phyloP scores from a whole-genome alignment of 2,329 filamentous ascomycete species.

The Alternaria triticina region DNA sequence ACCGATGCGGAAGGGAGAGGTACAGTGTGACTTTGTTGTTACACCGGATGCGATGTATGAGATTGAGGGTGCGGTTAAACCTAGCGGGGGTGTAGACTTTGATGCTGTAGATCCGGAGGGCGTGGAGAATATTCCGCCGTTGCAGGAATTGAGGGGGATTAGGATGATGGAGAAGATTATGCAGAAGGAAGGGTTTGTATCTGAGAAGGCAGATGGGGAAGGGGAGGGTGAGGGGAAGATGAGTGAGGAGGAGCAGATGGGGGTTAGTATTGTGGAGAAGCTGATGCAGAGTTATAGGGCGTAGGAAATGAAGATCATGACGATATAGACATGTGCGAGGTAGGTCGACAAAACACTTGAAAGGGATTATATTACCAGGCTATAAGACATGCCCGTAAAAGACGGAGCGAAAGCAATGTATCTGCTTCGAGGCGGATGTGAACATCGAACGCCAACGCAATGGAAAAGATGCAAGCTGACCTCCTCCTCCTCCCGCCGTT shows the following conservation, averaged over 20 bases:
- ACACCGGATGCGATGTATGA: slow-evolving; percentile 45
- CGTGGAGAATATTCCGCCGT: slow-evolving; percentile 47
- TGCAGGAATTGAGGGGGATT: slow-evolving; percentile 47
- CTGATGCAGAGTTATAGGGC: slow-evolving; percentile 40
- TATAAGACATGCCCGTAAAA: neutral
- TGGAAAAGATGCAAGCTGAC: too few relatives aligned
- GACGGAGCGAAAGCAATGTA: neutral
- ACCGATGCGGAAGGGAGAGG: slow-evolving; percentile 46
- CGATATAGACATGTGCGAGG: neutral
- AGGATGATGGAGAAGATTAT: slow-evolving; percentile 46
- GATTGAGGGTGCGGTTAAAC: slow-evolving; percentile 40
- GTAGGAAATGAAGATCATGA: neutral
- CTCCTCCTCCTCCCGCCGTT: neutral
- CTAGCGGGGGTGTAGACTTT: slow-evolving; percentile 49
- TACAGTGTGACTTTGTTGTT: slow-evolving; percentile 51
- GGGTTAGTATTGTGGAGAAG: slow-evolving; percentile 41
- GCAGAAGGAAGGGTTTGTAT: slow-evolving; percentile 21
- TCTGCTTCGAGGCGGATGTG: neutral
- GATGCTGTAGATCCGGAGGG: slow-evolving; percentile 45
- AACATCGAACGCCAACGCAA: neutral
- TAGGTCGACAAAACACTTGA: neutral
- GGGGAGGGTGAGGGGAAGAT: slow-evolving; percentile 11
- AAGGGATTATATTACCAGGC: neutral
- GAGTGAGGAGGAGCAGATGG: slow-evolving; percentile 39
- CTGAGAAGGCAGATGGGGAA: slow-evolving; percentile 1